phyloP scores from a whole-genome alignment of 305 asterid species.

The Fraxinus ornus region DNA sequence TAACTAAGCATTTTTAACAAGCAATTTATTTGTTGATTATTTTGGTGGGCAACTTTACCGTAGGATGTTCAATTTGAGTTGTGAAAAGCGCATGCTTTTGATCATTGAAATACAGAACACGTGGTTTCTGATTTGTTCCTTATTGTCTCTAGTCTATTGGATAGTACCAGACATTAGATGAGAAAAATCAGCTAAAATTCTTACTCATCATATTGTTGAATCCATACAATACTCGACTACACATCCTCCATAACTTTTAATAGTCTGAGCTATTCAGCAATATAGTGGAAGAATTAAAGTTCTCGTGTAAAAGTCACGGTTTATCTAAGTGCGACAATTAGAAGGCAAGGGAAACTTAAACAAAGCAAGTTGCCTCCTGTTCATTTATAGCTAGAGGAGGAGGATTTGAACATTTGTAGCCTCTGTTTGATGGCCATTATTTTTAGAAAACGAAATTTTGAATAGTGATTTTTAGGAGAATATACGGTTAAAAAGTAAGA shows the following conservation, averaged over 20 bases:
- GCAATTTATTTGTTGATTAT: constrained; percentile 17
- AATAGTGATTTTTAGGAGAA: no score
- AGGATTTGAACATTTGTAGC: background rate
- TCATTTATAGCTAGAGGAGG: background rate
- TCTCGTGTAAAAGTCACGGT: background rate
- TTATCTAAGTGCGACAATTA: background rate
- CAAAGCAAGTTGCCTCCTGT: background rate
- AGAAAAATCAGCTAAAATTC: background rate
- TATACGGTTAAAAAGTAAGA: no score
- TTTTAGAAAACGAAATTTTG: no score
- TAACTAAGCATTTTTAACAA: constrained; percentile 6
- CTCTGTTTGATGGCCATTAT: no score
- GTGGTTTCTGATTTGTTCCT: background rate
- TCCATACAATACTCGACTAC: background rate
- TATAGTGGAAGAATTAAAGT: background rate
- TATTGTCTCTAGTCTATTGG: background rate
- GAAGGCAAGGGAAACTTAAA: background rate
- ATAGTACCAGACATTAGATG: background rate
- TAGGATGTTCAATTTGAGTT: constrained; percentile 8
- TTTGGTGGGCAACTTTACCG: background rate
- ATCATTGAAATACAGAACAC: constrained; percentile 1
- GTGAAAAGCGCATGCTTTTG: background rate
- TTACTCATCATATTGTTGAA: background rate
- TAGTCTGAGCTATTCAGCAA: background rate
- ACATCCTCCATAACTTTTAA: background rate